Conservation (phyloP, 805 yeast species). For the Wickerhamiella musiphila region DNA sequence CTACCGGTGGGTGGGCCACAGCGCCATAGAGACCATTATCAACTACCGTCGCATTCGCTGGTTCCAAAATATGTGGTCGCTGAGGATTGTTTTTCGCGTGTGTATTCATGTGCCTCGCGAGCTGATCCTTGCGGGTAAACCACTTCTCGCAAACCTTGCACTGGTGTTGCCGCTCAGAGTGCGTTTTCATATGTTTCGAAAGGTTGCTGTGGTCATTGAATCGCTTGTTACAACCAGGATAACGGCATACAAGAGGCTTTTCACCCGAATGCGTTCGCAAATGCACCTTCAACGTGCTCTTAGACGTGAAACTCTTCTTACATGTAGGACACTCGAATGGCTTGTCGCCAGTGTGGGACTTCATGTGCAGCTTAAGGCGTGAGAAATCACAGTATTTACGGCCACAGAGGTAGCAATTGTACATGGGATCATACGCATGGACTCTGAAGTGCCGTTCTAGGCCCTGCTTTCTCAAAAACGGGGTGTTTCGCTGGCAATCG, state of each 20-base stretch:
- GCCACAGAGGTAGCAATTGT: conserved; percentile 50
- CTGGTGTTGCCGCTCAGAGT: conserved; percentile 22
- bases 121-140: conserved; percentile 16
- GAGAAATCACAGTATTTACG: conserved; percentile 60
- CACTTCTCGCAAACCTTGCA: conserved; percentile 11
- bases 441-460: conserved; percentile 70
- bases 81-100: too few relatives aligned
- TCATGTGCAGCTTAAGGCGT: conserved; percentile 61
- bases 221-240: conserved; percentile 65
- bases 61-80: too few relatives aligned
- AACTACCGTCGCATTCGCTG: too few relatives aligned
- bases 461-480: conserved; percentile 73
- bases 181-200: conserved; percentile 75
- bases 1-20: too few relatives aligned
- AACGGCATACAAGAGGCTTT: conserved; percentile 65
- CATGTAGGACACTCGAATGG: conserved; percentile 66
- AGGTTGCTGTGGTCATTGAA: conserved; percentile 83
- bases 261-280: conserved; percentile 78
- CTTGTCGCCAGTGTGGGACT: conserved; percentile 79
- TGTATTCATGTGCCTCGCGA: conserved; percentile 11
- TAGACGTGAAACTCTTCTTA: conserved; percentile 63
- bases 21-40: too few relatives aligned
- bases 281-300: conserved; percentile 71
- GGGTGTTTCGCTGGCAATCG: conserved; percentile 50
- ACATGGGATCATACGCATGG: conserved; percentile 76